Percentiles rank a stretch among this genome's conserved stretches.
Conservation (phyloP, 2,329 filamentous ascomycete genomes). For the Diaporthe ilicicola region DNA sequence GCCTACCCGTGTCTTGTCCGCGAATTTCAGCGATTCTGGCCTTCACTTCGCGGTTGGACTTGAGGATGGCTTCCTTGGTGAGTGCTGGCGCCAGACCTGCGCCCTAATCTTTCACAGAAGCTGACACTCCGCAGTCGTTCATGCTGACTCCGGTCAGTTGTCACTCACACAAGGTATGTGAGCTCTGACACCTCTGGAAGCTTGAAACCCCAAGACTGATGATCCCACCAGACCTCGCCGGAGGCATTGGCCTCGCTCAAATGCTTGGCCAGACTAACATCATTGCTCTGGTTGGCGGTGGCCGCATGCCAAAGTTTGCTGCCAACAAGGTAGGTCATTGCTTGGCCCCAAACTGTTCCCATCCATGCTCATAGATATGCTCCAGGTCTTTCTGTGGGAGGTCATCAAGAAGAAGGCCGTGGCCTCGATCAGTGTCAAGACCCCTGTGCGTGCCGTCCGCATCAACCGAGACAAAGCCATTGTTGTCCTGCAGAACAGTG, state of each 20-base stretch:
- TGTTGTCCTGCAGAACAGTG: slow-evolving; percentile 82
- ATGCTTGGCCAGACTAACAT: slow-evolving; percentile 91
- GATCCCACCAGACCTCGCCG: slow-evolving; percentile 72
- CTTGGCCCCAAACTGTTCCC: neutral
- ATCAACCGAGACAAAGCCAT: slow-evolving; percentile 80
- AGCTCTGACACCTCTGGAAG: slow-evolving; percentile 42
- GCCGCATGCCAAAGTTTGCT: slow-evolving; percentile 83
- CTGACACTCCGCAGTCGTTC: slow-evolving; percentile 67
- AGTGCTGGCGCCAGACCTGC: slow-evolving; percentile 41
- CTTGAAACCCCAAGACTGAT: neutral
- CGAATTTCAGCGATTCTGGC: slow-evolving; percentile 84
- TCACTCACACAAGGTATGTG: slow-evolving; percentile 55
- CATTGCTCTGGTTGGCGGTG: slow-evolving; percentile 88
- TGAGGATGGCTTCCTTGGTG: slow-evolving; percentile 86
- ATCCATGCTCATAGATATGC: slow-evolving; percentile 1
- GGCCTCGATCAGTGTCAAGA: slow-evolving; percentile 82
- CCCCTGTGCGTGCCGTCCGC: slow-evolving; percentile 81
- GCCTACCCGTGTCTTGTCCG: slow-evolving; percentile 79
- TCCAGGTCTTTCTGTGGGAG: slow-evolving; percentile 87
- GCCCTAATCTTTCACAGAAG: neutral
- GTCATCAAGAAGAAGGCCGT: slow-evolving; percentile 77
- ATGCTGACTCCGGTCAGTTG: slow-evolving; percentile 75
- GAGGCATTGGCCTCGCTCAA: slow-evolving; percentile 81
- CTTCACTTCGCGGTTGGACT: slow-evolving; percentile 89
- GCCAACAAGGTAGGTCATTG: slow-evolving; percentile 74